A percentile compares a stretch with the other conserved stretches of the same genome.
phyloP scores from a whole-genome alignment of 306 rosid genomes.

The Quercus wislizeni region DNA sequence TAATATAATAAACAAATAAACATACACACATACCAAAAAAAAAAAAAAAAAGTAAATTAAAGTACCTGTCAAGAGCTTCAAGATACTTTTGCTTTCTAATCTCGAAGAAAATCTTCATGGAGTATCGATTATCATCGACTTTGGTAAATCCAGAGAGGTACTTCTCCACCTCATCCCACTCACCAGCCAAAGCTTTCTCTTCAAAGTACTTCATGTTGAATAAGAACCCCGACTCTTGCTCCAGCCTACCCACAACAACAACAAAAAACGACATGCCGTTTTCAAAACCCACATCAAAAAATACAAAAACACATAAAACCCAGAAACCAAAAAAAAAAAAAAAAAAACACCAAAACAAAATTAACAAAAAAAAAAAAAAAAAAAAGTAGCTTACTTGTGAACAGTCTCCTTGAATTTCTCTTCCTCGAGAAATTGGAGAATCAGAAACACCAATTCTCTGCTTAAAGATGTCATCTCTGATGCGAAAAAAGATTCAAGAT shows the following conservation, averaged over 20 bases:
- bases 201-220: slow-evolving; percentile 91
- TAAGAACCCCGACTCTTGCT: slow-evolving; percentile 85
- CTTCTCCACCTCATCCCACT: slow-evolving; percentile 92
- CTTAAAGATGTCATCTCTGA: slow-evolving; percentile 70
- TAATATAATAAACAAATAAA: not conserved
- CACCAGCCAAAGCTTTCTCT: slow-evolving; percentile 79
- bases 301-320: too few species aligned
- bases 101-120: slow-evolving; percentile 85
- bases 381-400: slow-evolving; percentile 49
- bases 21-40: not conserved
- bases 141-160: slow-evolving; percentile 80
- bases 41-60: not conserved
- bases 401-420: slow-evolving; percentile 71
- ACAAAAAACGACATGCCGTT: not conserved
- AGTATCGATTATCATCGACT: slow-evolving; percentile 84
- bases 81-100: slow-evolving; percentile 88
- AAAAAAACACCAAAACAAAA: not conserved
- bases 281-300: not conserved
- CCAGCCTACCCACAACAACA: slow-evolving; percentile 46
- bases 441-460: slow-evolving; percentile 85
- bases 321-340: not conserved
- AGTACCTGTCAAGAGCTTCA: slow-evolving; percentile 91
- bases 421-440: slow-evolving; percentile 84
- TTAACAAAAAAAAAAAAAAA: not conserved
- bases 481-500: not conserved